Conservation (phyloP, 805 yeast genomes). For the Candida arabinofermentans region DNA sequence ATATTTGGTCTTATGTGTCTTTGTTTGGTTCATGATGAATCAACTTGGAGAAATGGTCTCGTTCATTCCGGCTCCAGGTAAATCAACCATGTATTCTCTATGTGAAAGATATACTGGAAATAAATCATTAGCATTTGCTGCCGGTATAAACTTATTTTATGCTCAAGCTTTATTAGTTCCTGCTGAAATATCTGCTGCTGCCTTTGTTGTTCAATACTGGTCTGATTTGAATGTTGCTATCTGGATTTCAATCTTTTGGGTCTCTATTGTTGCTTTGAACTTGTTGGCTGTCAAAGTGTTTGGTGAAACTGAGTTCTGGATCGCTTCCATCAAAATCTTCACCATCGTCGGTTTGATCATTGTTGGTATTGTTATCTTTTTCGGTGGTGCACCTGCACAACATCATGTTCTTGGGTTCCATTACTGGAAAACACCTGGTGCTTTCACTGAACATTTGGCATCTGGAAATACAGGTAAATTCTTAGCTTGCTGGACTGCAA, state of each 20-base stretch:
- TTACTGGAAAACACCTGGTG: conserved; percentile 50
- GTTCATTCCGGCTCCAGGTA: conserved; percentile 56
- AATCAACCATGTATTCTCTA: conserved; percentile 27
- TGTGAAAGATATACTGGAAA: conserved; percentile 29
- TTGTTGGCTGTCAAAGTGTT: conserved; percentile 38
- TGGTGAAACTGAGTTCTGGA: conserved; percentile 60
- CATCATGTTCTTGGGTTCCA: conserved; percentile 62
- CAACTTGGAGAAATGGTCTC: conserved; percentile 65
- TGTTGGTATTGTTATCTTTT: conserved; percentile 50
- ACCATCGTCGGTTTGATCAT: conserved; percentile 59
- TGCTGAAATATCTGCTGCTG: conserved; percentile 57
- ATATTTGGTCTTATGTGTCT: conserved; percentile 57
- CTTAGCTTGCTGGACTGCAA: conserved; percentile 57
- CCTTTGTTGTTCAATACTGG: conserved; percentile 60
- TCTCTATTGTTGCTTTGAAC: conserved; percentile 42
- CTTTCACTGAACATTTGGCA: conserved; percentile 46
- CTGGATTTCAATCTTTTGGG: conserved; percentile 53
- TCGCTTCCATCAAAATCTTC: conserved; percentile 57
- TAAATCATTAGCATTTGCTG: conserved; percentile 26
- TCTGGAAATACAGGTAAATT: conserved; percentile 58
- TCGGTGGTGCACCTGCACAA: conserved; percentile 57
- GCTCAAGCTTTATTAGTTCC: conserved; percentile 33
- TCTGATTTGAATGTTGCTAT: conserved; percentile 51
- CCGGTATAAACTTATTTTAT: conserved; percentile 35
- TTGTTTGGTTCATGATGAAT: conserved; percentile 63